Conservation (phyloP, 2,329 filamentous ascomycete species). For the Fusarium succisae region DNA sequence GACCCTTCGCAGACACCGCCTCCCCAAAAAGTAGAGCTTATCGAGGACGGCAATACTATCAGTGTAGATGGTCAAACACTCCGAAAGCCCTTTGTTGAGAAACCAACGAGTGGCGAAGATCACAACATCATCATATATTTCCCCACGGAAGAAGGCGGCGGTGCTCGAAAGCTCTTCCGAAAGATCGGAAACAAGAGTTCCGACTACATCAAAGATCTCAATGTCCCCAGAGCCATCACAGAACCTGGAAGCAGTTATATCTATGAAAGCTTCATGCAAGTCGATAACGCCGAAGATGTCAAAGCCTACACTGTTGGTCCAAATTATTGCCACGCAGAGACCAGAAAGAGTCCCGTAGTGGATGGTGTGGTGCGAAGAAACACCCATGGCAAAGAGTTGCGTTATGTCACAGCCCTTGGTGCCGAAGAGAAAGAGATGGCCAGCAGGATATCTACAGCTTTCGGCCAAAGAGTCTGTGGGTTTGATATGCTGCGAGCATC, state of each 20-base stretch:
- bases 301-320: slow-evolving; percentile 98
- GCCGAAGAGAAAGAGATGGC: slow-evolving; percentile 87
- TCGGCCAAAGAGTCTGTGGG: slow-evolving; percentile 94
- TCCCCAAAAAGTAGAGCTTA: slow-evolving; percentile 79
- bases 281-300: slow-evolving; percentile 97
- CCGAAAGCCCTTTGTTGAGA: slow-evolving; percentile 96
- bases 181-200: slow-evolving; percentile 99
- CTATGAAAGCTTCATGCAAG: slow-evolving; percentile 96
- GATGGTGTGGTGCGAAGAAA: slow-evolving; percentile 96
- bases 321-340: slow-evolving; percentile 94
- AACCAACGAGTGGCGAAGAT: slow-evolving; percentile 97
- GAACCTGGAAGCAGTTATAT: slow-evolving; percentile 87
- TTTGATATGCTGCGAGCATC: slow-evolving; percentile 91
- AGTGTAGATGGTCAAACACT: slow-evolving; percentile 85
- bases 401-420: slow-evolving; percentile 89
- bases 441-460: slow-evolving; percentile 86
- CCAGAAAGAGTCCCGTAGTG: slow-evolving; percentile 94
- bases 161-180: slow-evolving; percentile 89
- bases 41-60: slow-evolving; percentile 90
- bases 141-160: slow-evolving; percentile 84
- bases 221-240: slow-evolving; percentile 80
- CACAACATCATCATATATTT: slow-evolving; percentile 99
- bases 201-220: slow-evolving; percentile 84
- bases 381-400: slow-evolving; percentile 95
- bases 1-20: slow-evolving; percentile 70